Evolutionary conservation across 768 basidiomycete species (phyloP).

Genomic region (Collybia nuda): DNA sequence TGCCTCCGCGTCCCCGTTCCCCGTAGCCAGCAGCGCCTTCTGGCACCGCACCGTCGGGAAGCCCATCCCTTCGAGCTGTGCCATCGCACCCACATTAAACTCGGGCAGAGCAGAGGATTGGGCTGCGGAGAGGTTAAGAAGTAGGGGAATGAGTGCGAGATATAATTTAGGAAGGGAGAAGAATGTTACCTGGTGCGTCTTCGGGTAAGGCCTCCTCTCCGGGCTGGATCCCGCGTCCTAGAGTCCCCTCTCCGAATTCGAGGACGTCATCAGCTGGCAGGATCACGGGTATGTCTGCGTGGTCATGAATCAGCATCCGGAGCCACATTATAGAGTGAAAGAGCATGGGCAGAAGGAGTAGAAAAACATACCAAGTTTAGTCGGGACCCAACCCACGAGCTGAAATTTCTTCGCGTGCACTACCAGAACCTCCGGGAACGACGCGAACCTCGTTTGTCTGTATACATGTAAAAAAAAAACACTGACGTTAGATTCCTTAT

Average conservation of each 20-base stretch:
- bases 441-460: conserved; percentile 76
- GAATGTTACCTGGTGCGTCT: conserved; percentile 32
- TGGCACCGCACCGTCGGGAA: conserved; percentile 86
- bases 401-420: conserved; percentile 94
- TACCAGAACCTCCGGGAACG: conserved; percentile 86
- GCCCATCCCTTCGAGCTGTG: conserved; percentile 84
- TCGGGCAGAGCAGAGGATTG: conserved; percentile 40
- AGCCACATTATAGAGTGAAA: too few relatives aligned
- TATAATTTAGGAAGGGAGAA: conserved; percentile 1
- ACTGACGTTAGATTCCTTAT: too few relatives aligned
- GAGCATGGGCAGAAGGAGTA: not conserved
- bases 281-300: conserved; percentile 79
- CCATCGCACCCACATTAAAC: conserved; percentile 75
- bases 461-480: not conserved
- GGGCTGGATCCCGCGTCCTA: conserved; percentile 69
- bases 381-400: conserved; percentile 94
- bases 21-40: conserved; percentile 88
- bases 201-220: conserved; percentile 72
- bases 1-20: conserved; percentile 66
- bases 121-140: conserved; percentile 18
- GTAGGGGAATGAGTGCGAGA: too few relatives aligned
- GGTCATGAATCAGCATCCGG: not conserved
- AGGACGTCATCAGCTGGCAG: conserved; percentile 61
- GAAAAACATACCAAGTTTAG: conserved; percentile 73
- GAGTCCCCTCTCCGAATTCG: conserved; percentile 54